A percentile compares a stretch with the other conserved stretches of the same genome.
Conservation (phyloP, 768 basidiomycete genomes). For the Amylocystis lapponica region DNA sequence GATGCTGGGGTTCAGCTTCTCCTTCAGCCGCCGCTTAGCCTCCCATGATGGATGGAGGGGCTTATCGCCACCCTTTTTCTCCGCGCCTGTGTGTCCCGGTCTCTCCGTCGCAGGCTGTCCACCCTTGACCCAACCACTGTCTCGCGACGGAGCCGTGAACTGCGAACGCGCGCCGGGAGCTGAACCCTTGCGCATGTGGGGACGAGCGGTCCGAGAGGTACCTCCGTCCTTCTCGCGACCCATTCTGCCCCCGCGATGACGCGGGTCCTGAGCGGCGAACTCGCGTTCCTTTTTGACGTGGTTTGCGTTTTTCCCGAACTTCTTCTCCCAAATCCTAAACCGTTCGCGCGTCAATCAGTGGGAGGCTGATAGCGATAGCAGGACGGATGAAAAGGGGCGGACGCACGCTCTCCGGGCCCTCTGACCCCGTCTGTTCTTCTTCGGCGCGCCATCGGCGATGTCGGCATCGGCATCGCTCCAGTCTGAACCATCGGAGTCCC, state of each 20-base stretch:
- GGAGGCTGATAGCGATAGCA: conserved; percentile 4
- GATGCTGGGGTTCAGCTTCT: conserved; percentile 57
- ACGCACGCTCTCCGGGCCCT: conserved; percentile 92
- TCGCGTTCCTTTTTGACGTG: conserved; percentile 67
- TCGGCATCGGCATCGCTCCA: conserved; percentile 53
- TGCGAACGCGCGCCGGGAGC: not conserved
- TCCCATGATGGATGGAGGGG: conserved; percentile 94
- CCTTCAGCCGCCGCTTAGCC: conserved; percentile 79
- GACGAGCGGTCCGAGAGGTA: not conserved
- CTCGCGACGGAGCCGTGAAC: not conserved
- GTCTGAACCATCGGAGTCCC: conserved; percentile 76
- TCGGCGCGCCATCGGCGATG: conserved; percentile 41
- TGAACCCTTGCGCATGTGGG: not conserved
- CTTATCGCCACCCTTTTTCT: conserved; percentile 21
- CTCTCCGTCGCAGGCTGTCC: not conserved
- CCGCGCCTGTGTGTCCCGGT: not conserved
- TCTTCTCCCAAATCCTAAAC: conserved; percentile 99
- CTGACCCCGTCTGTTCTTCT: conserved; percentile 87
- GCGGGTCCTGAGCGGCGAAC: conserved; percentile 8
- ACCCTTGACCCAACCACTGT: not conserved
- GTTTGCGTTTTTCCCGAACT: conserved; percentile 86
- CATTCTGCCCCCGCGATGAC: not conserved
- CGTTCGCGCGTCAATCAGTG: conserved; percentile 1
- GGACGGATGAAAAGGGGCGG: not conserved
- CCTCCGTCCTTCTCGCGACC: not conserved